These are phyloP conservation scores for Hibiscus tridactylites DNA, from an alignment of 345 rosid genomes.

Conservation along the genomic window DNA sequence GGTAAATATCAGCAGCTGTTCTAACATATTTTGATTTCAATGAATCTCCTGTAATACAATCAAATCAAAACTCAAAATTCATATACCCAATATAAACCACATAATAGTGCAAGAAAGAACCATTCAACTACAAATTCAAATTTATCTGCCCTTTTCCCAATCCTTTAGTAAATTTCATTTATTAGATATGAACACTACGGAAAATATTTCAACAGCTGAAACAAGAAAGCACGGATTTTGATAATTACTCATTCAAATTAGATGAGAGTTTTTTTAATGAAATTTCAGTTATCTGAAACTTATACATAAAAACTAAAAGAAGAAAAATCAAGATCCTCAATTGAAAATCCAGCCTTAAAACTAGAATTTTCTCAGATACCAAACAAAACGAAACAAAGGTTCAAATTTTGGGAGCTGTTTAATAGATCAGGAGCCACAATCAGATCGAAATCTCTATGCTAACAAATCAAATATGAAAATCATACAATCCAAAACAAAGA, in stretches of 20 bases:
- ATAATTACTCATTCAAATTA: neutral
- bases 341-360: neutral
- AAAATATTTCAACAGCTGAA: neutral
- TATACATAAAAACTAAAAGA: neutral
- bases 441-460: neutral
- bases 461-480: neutral
- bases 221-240: neutral
- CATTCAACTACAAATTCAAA: neutral
- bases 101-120: neutral
- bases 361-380: neutral
- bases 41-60: conserved; percentile 22
- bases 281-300: neutral
- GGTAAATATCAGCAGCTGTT: conserved; percentile 86
- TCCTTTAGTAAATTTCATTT: neutral
- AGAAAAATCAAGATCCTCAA: neutral
- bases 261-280: too few species aligned
- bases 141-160: neutral
- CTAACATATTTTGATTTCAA: conserved; percentile 56
- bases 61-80: conserved; percentile 9
- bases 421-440: neutral
- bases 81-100: neutral
- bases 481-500: neutral
- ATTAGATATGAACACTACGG: neutral
- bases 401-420: neutral
- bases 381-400: neutral